A percentile compares a stretch with the other conserved stretches of the same genome.
phyloP scores from a whole-genome alignment of 2,329 filamentous ascomycete species.

The Fusarium virguliforme region DNA sequence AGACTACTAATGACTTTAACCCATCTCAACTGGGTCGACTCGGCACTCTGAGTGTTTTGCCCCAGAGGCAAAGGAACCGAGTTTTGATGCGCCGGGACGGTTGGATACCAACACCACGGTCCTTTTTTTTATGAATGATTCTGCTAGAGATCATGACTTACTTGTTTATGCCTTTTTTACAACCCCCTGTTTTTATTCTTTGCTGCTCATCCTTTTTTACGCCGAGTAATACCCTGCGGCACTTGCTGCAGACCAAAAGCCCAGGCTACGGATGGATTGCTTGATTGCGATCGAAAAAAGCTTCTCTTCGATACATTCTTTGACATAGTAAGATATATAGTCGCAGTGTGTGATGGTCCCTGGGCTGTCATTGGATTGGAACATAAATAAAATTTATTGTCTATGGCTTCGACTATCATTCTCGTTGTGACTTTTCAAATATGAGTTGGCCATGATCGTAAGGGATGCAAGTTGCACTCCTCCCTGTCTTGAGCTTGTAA shows the following conservation, averaged over 20 bases:
- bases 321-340: slow-evolving; percentile 41
- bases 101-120: slow-evolving; percentile 13
- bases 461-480: too few species aligned
- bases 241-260: background rate
- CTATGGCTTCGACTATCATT: background rate
- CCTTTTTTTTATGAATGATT: background rate
- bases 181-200: slow-evolving; percentile 11
- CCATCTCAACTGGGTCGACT: background rate
- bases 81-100: slow-evolving; percentile 4
- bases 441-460: too few species aligned
- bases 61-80: background rate
- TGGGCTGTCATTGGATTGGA: slow-evolving; percentile 29
- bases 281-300: slow-evolving; percentile 11
- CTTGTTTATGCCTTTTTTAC: background rate
- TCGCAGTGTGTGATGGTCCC: slow-evolving; percentile 23
- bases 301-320: slow-evolving; percentile 41
- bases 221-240: background rate
- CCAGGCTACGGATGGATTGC: slow-evolving; percentile 1
- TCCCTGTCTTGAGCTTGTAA: too few species aligned
- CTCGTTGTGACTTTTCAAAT: background rate
- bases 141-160: background rate
- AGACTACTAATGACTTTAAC: slow-evolving; percentile 1
- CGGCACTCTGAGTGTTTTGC: background rate
- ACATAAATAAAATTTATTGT: slow-evolving; percentile 5
- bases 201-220: background rate